Conservation (phyloP, 768 basidiomycete genomes). For the Boletus tylopilopsis region DNA sequence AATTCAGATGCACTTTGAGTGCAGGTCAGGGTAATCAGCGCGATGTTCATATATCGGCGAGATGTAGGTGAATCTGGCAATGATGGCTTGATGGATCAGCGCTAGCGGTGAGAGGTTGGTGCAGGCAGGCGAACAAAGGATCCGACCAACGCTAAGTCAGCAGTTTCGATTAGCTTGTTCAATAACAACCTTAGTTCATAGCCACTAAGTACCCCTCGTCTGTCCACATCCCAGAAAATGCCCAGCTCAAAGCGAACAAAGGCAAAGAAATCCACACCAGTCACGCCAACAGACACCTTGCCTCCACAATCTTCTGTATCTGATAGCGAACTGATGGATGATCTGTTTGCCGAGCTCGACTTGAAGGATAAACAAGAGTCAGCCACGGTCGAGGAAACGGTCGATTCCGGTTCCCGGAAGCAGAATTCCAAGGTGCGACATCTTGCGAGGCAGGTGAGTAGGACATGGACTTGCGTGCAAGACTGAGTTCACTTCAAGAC, state of each 20-base stretch:
- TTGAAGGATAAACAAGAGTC: constrained; percentile 52
- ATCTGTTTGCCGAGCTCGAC: constrained; percentile 75
- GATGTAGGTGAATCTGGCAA: not conserved
- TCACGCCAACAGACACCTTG: constrained; percentile 16
- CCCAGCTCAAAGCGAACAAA: constrained; percentile 51
- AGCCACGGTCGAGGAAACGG: constrained; percentile 24
- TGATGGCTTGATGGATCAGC: not conserved
- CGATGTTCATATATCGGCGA: constrained; percentile 18
- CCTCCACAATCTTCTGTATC: constrained; percentile 21
- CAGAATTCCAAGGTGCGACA: constrained; percentile 61
- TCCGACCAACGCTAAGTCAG: too few relatives aligned
- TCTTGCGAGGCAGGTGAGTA: constrained; percentile 64
- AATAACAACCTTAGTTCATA: too few relatives aligned
- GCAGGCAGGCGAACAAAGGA: not conserved
- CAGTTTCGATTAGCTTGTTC: too few relatives aligned
- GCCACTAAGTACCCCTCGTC: constrained; percentile 9
- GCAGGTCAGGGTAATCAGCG: constrained; percentile 15
- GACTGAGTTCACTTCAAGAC: constrained; percentile 1
- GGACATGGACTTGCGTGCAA: not conserved
- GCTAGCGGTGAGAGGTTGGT: not conserved
- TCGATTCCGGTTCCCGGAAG: constrained; percentile 34
- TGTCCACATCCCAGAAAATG: not conserved
- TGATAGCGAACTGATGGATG: constrained; percentile 64
- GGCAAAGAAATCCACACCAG: constrained; percentile 43
- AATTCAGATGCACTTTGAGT: constrained; percentile 31